Evolutionary conservation across 805 yeast genomes (phyloP).

Genomic region (Scheffersomyces spartinae): DNA sequence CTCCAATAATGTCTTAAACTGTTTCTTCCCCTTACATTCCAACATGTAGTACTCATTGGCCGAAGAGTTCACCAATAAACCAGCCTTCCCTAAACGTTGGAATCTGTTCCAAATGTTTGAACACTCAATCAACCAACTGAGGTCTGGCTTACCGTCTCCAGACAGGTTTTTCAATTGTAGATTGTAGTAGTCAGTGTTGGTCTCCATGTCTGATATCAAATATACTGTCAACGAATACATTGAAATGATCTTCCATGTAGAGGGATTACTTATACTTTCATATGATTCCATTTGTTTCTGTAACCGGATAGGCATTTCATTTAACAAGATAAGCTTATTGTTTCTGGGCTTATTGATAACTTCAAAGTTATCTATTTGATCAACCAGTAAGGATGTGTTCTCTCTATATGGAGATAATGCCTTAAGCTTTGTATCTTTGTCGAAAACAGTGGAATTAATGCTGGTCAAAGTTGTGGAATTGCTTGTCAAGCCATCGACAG

Average conservation of each 20-base stretch:
- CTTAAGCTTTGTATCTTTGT: too few species aligned
- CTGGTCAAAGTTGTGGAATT: slow-evolving; percentile 16
- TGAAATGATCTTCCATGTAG: slow-evolving; percentile 31
- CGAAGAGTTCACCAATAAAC: slow-evolving; percentile 21
- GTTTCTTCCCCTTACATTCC: slow-evolving; percentile 33
- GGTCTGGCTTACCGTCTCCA: slow-evolving; percentile 5
- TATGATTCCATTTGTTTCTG: slow-evolving; percentile 23
- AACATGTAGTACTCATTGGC: slow-evolving; percentile 25
- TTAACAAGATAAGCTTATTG: slow-evolving; percentile 12
- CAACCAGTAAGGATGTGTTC: not conserved
- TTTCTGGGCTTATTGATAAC: slow-evolving; percentile 16
- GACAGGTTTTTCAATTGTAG: slow-evolving; percentile 13
- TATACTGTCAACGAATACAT: slow-evolving; percentile 24
- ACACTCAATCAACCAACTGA: slow-evolving; percentile 21
- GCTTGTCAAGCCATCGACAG: slow-evolving; percentile 6
- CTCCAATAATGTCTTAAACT: slow-evolving; percentile 18
- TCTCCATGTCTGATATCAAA: slow-evolving; percentile 15
- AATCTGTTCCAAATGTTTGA: slow-evolving; percentile 16
- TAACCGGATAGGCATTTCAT: slow-evolving; percentile 22
- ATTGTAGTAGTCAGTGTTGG: slow-evolving; percentile 15
- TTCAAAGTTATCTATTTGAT: too few species aligned
- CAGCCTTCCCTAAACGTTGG: slow-evolving; percentile 32
- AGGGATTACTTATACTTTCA: slow-evolving; percentile 18
- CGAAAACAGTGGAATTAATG: slow-evolving; percentile 7
- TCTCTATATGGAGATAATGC: too few species aligned